phyloP scores from a whole-genome alignment of 164 flowering plant species.

The Nelumbo lutea region DNA sequence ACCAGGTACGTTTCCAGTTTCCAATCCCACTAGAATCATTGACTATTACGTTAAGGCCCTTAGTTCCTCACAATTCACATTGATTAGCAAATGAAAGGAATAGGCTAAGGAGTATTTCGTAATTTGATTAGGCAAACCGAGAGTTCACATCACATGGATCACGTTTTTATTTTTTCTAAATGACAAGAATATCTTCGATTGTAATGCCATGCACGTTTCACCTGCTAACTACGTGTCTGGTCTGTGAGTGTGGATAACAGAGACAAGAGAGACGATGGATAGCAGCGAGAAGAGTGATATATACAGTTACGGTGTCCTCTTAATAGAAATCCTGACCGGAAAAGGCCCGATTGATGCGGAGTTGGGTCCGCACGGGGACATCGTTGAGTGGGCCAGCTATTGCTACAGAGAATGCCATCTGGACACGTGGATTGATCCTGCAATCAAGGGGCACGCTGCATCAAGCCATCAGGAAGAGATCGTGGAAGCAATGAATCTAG shows the following conservation, averaged over 20 bases:
- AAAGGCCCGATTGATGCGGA: slow-evolving; percentile 43
- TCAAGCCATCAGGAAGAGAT: slow-evolving; percentile 40
- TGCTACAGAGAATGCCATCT: slow-evolving; percentile 77
- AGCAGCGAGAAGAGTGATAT: slow-evolving; percentile 53
- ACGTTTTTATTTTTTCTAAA: no score
- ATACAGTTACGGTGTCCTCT: slow-evolving; percentile 60
- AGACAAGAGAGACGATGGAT: slow-evolving; percentile 34
- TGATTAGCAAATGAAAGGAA: no score
- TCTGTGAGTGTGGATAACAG: slow-evolving; percentile 21
- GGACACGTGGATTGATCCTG: slow-evolving; percentile 66
- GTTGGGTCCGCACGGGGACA: slow-evolving; percentile 35
- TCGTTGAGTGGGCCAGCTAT: slow-evolving; percentile 76
- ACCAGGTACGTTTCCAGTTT: slow-evolving; percentile 43
- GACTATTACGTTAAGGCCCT: no score
- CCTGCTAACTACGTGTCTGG: no score
- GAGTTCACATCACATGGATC: no score
- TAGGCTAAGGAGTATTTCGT: no score
- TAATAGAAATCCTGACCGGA: slow-evolving; percentile 73
- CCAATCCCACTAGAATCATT: not conserved
- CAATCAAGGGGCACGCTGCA: slow-evolving; percentile 23
- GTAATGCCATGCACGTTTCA: no score
- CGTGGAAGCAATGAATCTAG: slow-evolving; percentile 60
- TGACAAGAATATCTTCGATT: no score
- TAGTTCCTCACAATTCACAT: no score
- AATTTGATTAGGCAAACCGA: no score